Evolutionary conservation across 768 basidiomycete species (phyloP).

Genomic region (Amanita rubescens): DNA sequence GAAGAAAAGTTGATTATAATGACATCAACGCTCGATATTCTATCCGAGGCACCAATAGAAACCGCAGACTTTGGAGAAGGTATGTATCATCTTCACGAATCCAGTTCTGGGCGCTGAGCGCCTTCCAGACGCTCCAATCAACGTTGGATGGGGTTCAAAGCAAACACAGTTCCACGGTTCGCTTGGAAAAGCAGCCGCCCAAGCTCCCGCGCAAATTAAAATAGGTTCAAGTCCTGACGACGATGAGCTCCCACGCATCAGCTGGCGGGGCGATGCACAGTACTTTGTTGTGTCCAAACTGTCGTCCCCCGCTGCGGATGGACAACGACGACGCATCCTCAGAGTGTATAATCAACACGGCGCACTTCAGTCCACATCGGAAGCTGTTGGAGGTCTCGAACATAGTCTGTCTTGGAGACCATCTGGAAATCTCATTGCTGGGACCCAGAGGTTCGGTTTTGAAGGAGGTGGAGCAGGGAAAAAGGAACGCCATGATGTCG

Average conservation of each 20-base stretch:
- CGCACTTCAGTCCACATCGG: constrained; percentile 75
- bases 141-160: constrained; percentile 97
- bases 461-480: constrained; percentile 62
- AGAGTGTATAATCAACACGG: constrained; percentile 74
- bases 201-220: constrained; percentile 32
- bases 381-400: constrained; percentile 78
- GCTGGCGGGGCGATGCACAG: constrained; percentile 91
- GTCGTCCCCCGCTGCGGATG: constrained; percentile 30
- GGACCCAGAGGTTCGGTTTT: constrained; percentile 75
- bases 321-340: constrained; percentile 44
- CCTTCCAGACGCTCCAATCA: constrained; percentile 72
- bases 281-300: constrained; percentile 82
- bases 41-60: constrained; percentile 72
- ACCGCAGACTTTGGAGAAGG: constrained; percentile 83
- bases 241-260: constrained; percentile 62
- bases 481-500: constrained; percentile 71
- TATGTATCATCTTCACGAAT: constrained; percentile 15
- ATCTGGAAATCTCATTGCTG: constrained; percentile 77
- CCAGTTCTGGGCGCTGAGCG: constrained; percentile 5
- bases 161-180: constrained; percentile 98
- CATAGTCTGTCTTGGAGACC: constrained; percentile 80
- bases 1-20: constrained; percentile 80
- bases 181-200: constrained; percentile 78
- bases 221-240: constrained; percentile 63
- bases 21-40: constrained; percentile 82